A percentile compares a stretch with the other conserved stretches of the same genome.
These are phyloP conservation scores for Microbotryomycetes sp. DNA, from an alignment of 1,284 basidiomycete species.

Conservation along the genomic window DNA sequence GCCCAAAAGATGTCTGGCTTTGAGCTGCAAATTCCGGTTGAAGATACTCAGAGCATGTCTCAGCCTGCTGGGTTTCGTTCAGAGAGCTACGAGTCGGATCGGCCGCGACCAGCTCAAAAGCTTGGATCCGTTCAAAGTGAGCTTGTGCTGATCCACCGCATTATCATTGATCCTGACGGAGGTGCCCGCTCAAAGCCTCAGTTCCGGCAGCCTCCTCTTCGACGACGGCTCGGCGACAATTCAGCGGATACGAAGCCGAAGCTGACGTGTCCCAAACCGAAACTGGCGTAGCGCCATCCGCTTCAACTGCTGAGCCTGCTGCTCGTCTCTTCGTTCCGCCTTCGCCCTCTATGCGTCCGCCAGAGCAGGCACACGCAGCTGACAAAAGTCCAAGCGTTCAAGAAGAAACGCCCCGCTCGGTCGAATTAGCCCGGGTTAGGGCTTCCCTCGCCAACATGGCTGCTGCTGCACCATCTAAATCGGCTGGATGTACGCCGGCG, in stretches of 20 bases:
- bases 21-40: not conserved
- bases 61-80: not conserved
- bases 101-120: not conserved
- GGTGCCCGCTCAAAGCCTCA: no score
- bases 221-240: not conserved
- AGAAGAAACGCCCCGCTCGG: conserved; percentile 1
- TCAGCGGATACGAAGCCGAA: not conserved
- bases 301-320: not conserved
- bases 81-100: not conserved
- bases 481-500: not conserved
- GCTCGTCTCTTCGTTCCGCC: not conserved
- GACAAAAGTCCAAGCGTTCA: not conserved
- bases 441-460: not conserved
- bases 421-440: not conserved
- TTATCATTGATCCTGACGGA: no score
- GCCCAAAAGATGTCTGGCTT: not conserved
- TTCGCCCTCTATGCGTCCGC: not conserved
- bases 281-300: not conserved
- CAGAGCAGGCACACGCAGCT: not conserved
- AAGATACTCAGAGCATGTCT: not conserved
- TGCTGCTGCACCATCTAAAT: not conserved
- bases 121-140: not conserved
- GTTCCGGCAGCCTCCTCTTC: no score
- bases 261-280: not conserved
- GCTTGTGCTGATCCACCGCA: not conserved